These are phyloP conservation scores for Grosmannia clavigera DNA, from an alignment of 2,329 filamentous ascomycete species.

Conservation along the genomic window DNA sequence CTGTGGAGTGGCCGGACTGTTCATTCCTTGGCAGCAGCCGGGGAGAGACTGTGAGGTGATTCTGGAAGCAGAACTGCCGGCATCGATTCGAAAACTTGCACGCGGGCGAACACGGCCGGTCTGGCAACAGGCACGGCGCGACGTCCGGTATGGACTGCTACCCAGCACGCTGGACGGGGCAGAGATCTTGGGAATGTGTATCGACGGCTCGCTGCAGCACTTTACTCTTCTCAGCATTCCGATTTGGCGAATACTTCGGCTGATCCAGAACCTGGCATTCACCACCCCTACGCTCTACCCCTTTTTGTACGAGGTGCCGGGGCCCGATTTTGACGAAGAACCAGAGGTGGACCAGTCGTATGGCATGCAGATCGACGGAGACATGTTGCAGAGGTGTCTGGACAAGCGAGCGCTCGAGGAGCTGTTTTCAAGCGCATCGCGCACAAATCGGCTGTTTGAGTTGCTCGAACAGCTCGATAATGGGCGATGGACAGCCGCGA, in stretches of 20 bases:
- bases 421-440: constrained; percentile 23
- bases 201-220: constrained; percentile 58
- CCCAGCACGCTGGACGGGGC: constrained; percentile 29
- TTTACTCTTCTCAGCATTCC: constrained; percentile 52
- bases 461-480: constrained; percentile 38
- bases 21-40: constrained; percentile 31
- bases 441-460: constrained; percentile 29
- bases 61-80: constrained; percentile 43
- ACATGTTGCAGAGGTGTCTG: constrained; percentile 46
- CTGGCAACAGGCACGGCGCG: constrained; percentile 29
- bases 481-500: constrained; percentile 24
- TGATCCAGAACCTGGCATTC: constrained; percentile 58
- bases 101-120: constrained; percentile 38
- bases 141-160: constrained; percentile 29
- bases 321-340: constrained; percentile 15
- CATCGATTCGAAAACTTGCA: constrained; percentile 44
- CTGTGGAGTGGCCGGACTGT: constrained; percentile 35
- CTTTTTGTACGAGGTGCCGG: constrained; percentile 24
- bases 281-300: constrained; percentile 35
- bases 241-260: constrained; percentile 56
- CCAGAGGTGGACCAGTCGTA: constrained; percentile 27
- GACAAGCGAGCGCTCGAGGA: constrained; percentile 31
- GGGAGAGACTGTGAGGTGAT: constrained; percentile 31
- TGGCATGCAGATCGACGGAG: constrained; percentile 55
- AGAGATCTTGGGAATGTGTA: constrained; percentile 50